Evolutionary conservation across 75 land plant species (phyloP), one percentile per base, ranked within the genome.

Genomic region (Pinus tabuliformis): DNA sequence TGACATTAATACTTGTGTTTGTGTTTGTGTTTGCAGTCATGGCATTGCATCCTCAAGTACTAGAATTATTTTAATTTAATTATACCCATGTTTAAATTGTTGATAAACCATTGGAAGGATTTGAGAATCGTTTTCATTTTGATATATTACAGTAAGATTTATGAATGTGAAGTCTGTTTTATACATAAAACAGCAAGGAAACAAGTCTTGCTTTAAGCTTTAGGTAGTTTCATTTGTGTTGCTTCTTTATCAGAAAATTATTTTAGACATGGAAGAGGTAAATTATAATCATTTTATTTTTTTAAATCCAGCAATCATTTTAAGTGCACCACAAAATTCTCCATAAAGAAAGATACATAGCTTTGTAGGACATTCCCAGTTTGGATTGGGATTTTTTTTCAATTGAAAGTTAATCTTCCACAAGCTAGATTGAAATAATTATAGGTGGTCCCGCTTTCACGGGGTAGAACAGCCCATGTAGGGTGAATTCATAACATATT

Each of bases 1-100:
- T 93, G 90, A 90, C 93, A 57, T 85, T 96, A 79, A 79, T 94
- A 75, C 89, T 96, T 56, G 97, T 87, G 16, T 85, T 94, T 56
- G 97, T 87, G 16, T 85, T 94, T 59, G 82, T 73, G n/a, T 94
- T 90, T 79, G 91, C 83, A 28, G 58, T 91, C 61, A 76, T 89
- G 42, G 78, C 93, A 13, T 73, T 91, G 56, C 93, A 91, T 81
- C 93, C 91, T 21, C 73, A 89, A 89, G 93, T 89, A 70, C 57
- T 28, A 20, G 14, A 62, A 75, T 15, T 1, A 70, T 54, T 56
- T 73, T 58, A n/a, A 70, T 75, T 30, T 78, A 15, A 6, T 58
- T 70, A 61, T 57, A 57, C 16, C 56, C 45, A 11, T 42, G 15
- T 18, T 73, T 56, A 66, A 39, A 66, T 20, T 15, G 16, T 66